phyloP scores from a whole-genome alignment of 192 early-diverging fungal species.

The Bifiguratus adelaidae region DNA sequence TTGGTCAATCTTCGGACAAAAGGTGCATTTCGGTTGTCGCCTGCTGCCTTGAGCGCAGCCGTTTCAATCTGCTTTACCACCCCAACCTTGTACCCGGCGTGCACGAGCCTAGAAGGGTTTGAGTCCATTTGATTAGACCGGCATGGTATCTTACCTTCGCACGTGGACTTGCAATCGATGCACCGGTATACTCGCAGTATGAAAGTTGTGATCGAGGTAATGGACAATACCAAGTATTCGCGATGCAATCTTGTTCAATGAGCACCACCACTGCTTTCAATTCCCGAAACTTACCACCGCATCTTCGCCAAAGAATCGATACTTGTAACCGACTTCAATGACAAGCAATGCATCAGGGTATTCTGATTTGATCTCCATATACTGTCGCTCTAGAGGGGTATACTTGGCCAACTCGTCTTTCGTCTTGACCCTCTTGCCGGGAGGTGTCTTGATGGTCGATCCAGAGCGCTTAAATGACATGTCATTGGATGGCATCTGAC shows the following conservation, averaged over 20 bases:
- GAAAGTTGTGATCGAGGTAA: constrained; percentile 68
- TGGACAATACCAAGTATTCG: constrained; percentile 72
- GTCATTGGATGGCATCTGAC: background rate
- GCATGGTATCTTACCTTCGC: constrained; percentile 34
- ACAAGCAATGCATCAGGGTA: constrained; percentile 67
- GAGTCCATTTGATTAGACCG: background rate
- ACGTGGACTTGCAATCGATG: constrained; percentile 74
- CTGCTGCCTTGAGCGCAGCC: constrained; percentile 71
- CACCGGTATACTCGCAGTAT: constrained; percentile 68
- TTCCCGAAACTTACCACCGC: constrained; percentile 39
- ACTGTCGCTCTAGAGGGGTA: constrained; percentile 81
- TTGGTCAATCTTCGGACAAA: constrained; percentile 57
- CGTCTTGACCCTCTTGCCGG: constrained; percentile 4
- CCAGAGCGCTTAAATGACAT: background rate
- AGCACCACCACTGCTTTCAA: background rate
- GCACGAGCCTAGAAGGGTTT: constrained; percentile 50
- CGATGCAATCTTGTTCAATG: constrained; percentile 58
- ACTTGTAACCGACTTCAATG: constrained; percentile 95
- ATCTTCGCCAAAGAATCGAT: constrained; percentile 84
- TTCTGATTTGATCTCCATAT: constrained; percentile 56
- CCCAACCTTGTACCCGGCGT: constrained; percentile 79
- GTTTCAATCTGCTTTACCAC: constrained; percentile 77
- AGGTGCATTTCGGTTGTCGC: constrained; percentile 52
- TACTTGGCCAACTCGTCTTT: constrained; percentile 29
- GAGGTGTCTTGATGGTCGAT: constrained; percentile 1